Evolutionary conservation across 345 rosid genomes (phyloP).

Genomic region (Kernera saxatilis): DNA sequence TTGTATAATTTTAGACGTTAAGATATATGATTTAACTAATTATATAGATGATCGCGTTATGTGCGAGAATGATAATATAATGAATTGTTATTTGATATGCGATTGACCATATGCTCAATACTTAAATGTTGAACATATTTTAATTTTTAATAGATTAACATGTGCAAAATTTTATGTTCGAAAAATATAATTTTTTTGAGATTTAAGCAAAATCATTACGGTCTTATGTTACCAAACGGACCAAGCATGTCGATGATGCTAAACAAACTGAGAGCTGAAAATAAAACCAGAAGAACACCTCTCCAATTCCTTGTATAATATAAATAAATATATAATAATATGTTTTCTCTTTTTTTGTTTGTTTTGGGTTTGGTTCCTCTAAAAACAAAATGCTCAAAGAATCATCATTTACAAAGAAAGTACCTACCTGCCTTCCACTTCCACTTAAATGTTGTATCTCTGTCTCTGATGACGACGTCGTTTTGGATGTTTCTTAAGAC

Average conservation of each 20-base stretch:
- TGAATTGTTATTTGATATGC: too few relatives aligned
- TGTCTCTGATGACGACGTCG: not conserved
- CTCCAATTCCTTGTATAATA: conserved; percentile 7
- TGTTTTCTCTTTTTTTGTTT: not conserved
- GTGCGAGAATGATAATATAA: too few relatives aligned
- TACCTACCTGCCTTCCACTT: not conserved
- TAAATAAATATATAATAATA: too few relatives aligned
- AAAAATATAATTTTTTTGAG: too few relatives aligned
- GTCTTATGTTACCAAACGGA: not conserved
- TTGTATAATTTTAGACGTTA: too few relatives aligned
- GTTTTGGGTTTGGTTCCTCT: not conserved
- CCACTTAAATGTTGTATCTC: conserved; percentile 1
- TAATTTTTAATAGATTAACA: too few relatives aligned
- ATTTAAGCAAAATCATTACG: too few relatives aligned
- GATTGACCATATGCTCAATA: too few relatives aligned
- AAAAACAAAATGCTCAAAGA: conserved; percentile 7
- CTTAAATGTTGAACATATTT: too few relatives aligned
- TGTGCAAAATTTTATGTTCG: too few relatives aligned
- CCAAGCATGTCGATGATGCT: not conserved
- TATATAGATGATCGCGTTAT: too few relatives aligned
- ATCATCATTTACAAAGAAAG: conserved; percentile 30
- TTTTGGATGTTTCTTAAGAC: not conserved
- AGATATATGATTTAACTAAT: too few relatives aligned
- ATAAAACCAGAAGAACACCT: not conserved
- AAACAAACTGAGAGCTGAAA: not conserved